These are phyloP conservation scores for Psilocybe sp. DNA, from an alignment of 768 basidiomycete genomes.

Conservation along the genomic window DNA sequence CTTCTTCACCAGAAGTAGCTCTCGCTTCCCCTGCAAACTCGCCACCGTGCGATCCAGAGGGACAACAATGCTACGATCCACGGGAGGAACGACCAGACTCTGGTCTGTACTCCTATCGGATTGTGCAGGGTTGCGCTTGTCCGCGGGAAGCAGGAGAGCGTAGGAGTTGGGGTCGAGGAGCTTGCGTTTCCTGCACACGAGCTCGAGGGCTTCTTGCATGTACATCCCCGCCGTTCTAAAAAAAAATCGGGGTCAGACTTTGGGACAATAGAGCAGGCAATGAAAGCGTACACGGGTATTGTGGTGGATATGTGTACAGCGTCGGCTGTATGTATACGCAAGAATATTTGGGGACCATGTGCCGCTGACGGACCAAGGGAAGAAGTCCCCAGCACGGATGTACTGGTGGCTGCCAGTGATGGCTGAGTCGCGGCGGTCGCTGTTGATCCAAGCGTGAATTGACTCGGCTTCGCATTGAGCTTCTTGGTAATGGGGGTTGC, in stretches of 20 bases:
- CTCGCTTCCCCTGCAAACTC: slow-evolving; percentile 83
- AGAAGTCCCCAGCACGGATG: slow-evolving; percentile 36
- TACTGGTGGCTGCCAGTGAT: slow-evolving; percentile 36
- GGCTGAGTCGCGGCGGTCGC: slow-evolving; percentile 46
- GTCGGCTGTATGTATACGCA: slow-evolving; percentile 79
- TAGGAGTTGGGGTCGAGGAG: slow-evolving; percentile 74
- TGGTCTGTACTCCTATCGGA: too few relatives aligned
- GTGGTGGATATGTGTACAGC: slow-evolving; percentile 86
- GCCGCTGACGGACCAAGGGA: slow-evolving; percentile 68
- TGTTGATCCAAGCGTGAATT: slow-evolving; percentile 31
- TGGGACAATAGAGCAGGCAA: background rate
- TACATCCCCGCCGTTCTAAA: slow-evolving; percentile 87
- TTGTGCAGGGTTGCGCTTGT: slow-evolving; percentile 25
- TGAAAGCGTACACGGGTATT: slow-evolving; percentile 74
- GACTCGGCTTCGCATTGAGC: slow-evolving; percentile 47
- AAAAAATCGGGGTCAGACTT: background rate
- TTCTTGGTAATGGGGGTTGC: slow-evolving; percentile 69
- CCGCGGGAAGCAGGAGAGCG: slow-evolving; percentile 63
- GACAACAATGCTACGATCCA: slow-evolving; percentile 57
- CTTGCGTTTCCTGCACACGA: slow-evolving; percentile 70
- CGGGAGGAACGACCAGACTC: too few relatives aligned
- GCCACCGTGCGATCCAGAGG: slow-evolving; percentile 97
- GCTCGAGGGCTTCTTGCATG: slow-evolving; percentile 92
- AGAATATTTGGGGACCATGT: slow-evolving; percentile 79
- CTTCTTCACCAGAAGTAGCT: slow-evolving; percentile 77